Evolutionary conservation across 2,329 filamentous ascomycete genomes (phyloP).

Genomic region (Alternaria consortialis): DNA sequence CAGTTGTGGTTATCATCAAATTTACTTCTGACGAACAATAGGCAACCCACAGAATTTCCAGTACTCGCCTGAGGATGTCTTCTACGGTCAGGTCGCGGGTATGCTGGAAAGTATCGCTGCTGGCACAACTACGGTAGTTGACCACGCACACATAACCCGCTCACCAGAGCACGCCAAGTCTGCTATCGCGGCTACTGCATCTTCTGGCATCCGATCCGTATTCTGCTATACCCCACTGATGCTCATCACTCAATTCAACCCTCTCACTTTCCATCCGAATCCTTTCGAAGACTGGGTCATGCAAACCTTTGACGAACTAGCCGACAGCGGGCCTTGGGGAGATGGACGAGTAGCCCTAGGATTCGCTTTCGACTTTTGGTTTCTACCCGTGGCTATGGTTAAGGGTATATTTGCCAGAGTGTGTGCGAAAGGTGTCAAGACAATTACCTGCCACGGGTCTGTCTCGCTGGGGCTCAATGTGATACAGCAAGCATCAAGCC

Average conservation of each 20-base stretch:
- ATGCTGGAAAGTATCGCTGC: constrained; percentile 62
- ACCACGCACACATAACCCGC: constrained; percentile 63
- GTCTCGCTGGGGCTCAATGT: constrained; percentile 16
- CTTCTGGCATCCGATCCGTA: constrained; percentile 58
- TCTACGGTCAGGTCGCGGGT: constrained; percentile 49
- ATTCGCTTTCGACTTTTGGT: constrained; percentile 57
- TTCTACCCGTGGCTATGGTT: constrained; percentile 51
- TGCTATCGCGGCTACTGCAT: constrained; percentile 53
- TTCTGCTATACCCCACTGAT: constrained; percentile 53
- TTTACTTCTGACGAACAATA: constrained; percentile 8
- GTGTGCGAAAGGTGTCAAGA: constrained; percentile 48
- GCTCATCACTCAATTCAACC: constrained; percentile 54
- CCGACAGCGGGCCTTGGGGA: constrained; percentile 34
- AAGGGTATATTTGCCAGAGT: constrained; percentile 51
- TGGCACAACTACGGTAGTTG: constrained; percentile 63
- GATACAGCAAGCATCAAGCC: constrained; percentile 37
- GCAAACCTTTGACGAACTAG: constrained; percentile 48
- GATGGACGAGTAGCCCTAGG: constrained; percentile 53
- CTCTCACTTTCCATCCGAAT: constrained; percentile 56
- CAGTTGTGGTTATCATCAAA: background rate
- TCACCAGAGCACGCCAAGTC: constrained; percentile 32
- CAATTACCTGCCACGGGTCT: constrained; percentile 55
- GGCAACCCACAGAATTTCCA: constrained; percentile 52
- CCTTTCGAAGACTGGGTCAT: constrained; percentile 59
- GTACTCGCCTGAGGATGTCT: constrained; percentile 35